Percentiles rank a stretch among this genome's conserved stretches.
Conservation (phyloP, 768 basidiomycete genomes). For the Goffeauzyma gilvescens region DNA sequence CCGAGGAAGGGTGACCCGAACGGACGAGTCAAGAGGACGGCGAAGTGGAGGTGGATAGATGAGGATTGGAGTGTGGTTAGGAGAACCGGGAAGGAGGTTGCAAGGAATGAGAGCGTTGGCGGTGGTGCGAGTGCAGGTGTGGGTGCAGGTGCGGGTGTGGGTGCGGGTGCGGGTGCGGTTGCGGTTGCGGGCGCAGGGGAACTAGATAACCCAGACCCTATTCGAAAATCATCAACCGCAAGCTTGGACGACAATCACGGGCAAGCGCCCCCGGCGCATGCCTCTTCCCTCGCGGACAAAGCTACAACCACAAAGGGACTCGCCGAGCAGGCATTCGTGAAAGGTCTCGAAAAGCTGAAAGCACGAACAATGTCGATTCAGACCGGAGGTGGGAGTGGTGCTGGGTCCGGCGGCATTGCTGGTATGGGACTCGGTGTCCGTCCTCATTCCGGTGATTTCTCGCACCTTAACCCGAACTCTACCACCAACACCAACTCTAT, state of each 20-base stretch:
- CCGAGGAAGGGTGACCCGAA: conserved; percentile 21
- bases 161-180: too few species aligned
- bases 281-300: not conserved
- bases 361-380: conserved; percentile 16
- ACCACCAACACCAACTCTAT: too few species aligned
- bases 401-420: not conserved
- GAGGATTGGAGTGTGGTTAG: conserved; percentile 66
- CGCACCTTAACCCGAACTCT: too few species aligned
- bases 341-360: conserved; percentile 31
- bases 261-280: not conserved
- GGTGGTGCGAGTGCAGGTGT: too few species aligned
- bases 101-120: not conserved
- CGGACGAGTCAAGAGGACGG: conserved; percentile 46
- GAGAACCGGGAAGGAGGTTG: not conserved
- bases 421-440: not conserved
- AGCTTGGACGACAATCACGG: not conserved
- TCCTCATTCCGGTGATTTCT: not conserved
- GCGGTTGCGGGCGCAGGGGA: too few species aligned
- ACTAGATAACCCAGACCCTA: not conserved
- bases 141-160: too few species aligned
- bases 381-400: not conserved
- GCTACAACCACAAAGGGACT: conserved; percentile 10
- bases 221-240: not conserved
- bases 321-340: conserved; percentile 33
- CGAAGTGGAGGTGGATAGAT: conserved; percentile 78